Evolutionary conservation across 495 filamentous ascomycete species (phyloP).

Genomic region (Penicillium silybi): DNA sequence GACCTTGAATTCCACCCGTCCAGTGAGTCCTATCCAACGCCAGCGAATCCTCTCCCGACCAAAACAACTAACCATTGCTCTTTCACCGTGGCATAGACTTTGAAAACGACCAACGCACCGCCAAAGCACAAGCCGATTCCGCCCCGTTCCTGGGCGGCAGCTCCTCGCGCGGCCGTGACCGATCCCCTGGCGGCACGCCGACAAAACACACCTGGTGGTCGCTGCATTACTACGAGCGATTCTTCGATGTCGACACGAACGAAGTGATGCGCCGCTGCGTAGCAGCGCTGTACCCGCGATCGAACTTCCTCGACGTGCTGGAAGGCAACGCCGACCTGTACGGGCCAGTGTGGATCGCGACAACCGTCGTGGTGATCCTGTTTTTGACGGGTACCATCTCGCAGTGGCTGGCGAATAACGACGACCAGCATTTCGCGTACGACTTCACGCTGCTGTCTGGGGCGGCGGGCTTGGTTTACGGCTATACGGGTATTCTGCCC

Average conservation of each 20-base stretch:
- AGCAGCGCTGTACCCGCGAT: slow-evolving; percentile 79
- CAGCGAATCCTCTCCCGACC: background rate
- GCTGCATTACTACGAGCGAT: slow-evolving; percentile 90
- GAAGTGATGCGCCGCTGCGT: slow-evolving; percentile 79
- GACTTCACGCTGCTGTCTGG: slow-evolving; percentile 82
- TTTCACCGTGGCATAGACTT: slow-evolving; percentile 39
- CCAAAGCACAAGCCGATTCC: slow-evolving; percentile 54
- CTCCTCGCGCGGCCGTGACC: slow-evolving; percentile 38
- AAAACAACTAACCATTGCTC: slow-evolving; percentile 1
- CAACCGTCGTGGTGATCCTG: slow-evolving; percentile 91
- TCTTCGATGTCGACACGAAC: slow-evolving; percentile 94
- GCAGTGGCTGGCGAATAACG: slow-evolving; percentile 67
- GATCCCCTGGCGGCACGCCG: slow-evolving; percentile 44
- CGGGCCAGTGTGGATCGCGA: slow-evolving; percentile 96
- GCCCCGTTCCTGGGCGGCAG: slow-evolving; percentile 61
- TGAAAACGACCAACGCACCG: slow-evolving; percentile 49
- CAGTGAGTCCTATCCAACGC: slow-evolving; percentile 44
- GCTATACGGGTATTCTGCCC: slow-evolving; percentile 83
- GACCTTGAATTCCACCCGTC: slow-evolving; percentile 99
- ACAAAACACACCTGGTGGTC: slow-evolving; percentile 90
- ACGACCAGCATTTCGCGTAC: slow-evolving; percentile 68
- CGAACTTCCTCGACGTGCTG: slow-evolving; percentile 92
- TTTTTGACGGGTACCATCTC: slow-evolving; percentile 94
- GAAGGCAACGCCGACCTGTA: slow-evolving; percentile 98
- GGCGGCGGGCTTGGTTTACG: slow-evolving; percentile 86